A percentile compares a stretch with the other conserved stretches of the same genome.
Evolutionary conservation across 2,329 filamentous ascomycete genomes (phyloP).

Genomic region (Neobulgaria alba): DNA sequence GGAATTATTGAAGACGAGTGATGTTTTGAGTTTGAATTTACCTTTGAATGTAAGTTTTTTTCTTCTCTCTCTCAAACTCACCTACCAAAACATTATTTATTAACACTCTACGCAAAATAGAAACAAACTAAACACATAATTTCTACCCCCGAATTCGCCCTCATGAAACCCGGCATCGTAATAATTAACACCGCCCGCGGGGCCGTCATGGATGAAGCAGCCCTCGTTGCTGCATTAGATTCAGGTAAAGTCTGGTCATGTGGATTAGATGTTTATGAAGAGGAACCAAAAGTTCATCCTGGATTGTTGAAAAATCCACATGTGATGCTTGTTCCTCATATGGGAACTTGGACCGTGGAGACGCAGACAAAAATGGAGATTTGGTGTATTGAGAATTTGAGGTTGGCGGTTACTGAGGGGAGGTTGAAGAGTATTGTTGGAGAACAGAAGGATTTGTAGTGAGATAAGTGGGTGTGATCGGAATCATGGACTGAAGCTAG

Average conservation of each 20-base stretch:
- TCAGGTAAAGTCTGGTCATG: conserved; percentile 60
- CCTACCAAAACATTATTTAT: no score
- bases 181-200: conserved; percentile 79
- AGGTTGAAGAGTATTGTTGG: conserved; percentile 61
- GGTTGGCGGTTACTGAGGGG: conserved; percentile 51
- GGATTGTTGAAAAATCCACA: conserved; percentile 61
- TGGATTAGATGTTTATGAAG: conserved; percentile 75
- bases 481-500: no score
- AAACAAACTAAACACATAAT: conserved; percentile 67
- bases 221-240: conserved; percentile 65
- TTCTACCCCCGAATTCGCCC: conserved; percentile 57
- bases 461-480: background rate
- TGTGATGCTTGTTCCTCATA: conserved; percentile 71
- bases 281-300: conserved; percentile 69
- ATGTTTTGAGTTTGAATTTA: conserved; percentile 73
- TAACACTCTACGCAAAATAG: conserved; percentile 32
- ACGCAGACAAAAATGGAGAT: conserved; percentile 60
- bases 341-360: conserved; percentile 76
- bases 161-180: conserved; percentile 71
- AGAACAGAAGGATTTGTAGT: conserved; percentile 50
- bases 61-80: background rate
- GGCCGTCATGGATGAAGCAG: conserved; percentile 73
- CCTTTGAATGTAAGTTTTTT: conserved; percentile 64
- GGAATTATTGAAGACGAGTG: conserved; percentile 57
- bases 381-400: conserved; percentile 65